Base-by-base conservation (phyloP, 2,329 filamentous ascomycete genomes). In the Talaromyces piceae region DNA sequence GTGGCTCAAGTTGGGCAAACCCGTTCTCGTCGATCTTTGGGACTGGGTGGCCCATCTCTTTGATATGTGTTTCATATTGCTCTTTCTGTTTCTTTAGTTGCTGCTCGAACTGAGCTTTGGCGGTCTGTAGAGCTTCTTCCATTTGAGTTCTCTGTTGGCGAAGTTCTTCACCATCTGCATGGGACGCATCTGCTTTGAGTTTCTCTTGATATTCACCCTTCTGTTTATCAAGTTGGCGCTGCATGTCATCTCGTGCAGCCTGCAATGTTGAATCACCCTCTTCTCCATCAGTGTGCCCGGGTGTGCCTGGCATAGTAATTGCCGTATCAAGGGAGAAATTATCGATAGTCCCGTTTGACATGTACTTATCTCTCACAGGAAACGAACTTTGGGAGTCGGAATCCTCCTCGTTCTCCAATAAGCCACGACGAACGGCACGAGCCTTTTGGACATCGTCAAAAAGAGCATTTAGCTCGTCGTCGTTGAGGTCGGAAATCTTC, bases 291-390 rank as follows among this genome's bases (percentile, higher is more conserved):
- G 79, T 81, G 54, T 86, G 83, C 54, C 64, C 66, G 31, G 93
- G 93, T 0, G 91, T 97, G 0, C 90, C 94, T 2, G 93, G 93
- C 78, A 96, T 90, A 0, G 93, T 98, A 47, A 98, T 77, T 11
- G 85, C 86, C 1, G 93, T 98, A 65, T 98, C 93, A 13, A 98
- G 77, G 2, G 91, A 97, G 62, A 96, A 93, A 65, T 95, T 96
- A 70, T 98, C 93, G 49, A 97, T 78, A 0, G 91, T 96, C 2
- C 91, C 91, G 50, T 87, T 93, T 2, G 91, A 96, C 73, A 95
- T 81, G 68, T 97, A 97, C 64, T 97, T 97, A 61, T 98, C 93
- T 47, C 93, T 80, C 26, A 91, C 77, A 1, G 89, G 86, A 63
- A 91, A 96, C 0, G 91, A 96, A 25, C 84, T 87, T 45, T 87